phyloP scores from a whole-genome alignment of 2,329 filamentous ascomycete genomes.

The Gliomastix tumulicola region DNA sequence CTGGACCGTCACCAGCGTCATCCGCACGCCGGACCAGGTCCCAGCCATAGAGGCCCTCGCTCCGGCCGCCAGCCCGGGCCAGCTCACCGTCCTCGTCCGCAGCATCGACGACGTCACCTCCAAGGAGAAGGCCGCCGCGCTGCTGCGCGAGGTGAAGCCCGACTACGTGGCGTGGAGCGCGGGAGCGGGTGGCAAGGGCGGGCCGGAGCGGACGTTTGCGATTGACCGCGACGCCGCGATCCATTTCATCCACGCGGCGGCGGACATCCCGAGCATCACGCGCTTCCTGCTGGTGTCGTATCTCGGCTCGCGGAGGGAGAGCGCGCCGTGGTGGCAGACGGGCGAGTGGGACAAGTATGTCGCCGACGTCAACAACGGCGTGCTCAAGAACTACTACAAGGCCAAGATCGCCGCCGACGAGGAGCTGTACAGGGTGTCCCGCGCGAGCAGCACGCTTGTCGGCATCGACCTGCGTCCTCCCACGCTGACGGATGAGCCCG shows the following conservation, averaged over 20 bases:
- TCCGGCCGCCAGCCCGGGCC: slow-evolving; percentile 50
- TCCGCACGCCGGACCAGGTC: slow-evolving; percentile 65
- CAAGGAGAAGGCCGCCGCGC: slow-evolving; percentile 51
- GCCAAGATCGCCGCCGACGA: slow-evolving; percentile 57
- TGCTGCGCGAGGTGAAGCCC: slow-evolving; percentile 53
- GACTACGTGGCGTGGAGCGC: slow-evolving; percentile 66
- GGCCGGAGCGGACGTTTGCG: slow-evolving; percentile 45
- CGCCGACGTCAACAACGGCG: slow-evolving; percentile 26
- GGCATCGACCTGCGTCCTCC: slow-evolving; percentile 49
- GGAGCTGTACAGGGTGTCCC: slow-evolving; percentile 40
- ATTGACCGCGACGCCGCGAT: slow-evolving; percentile 59
- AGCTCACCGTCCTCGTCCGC: slow-evolving; percentile 61
- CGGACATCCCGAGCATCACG: slow-evolving; percentile 43
- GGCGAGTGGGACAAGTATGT: slow-evolving; percentile 40
- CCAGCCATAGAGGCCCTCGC: slow-evolving; percentile 56
- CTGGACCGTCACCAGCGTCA: slow-evolving; percentile 73
- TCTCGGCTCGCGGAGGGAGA: slow-evolving; percentile 41
- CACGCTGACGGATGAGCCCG: slow-evolving; percentile 39
- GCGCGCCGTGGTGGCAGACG: slow-evolving; percentile 49
- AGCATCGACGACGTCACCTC: slow-evolving; percentile 66
- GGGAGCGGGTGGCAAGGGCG: slow-evolving; percentile 54
- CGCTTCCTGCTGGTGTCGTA: slow-evolving; percentile 63
- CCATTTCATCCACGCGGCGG: slow-evolving; percentile 54
- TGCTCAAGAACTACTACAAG: slow-evolving; percentile 46
- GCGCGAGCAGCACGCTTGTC: slow-evolving; percentile 31